Conservation (phyloP, 306 rosid species). For the Vigna mungo region DNA sequence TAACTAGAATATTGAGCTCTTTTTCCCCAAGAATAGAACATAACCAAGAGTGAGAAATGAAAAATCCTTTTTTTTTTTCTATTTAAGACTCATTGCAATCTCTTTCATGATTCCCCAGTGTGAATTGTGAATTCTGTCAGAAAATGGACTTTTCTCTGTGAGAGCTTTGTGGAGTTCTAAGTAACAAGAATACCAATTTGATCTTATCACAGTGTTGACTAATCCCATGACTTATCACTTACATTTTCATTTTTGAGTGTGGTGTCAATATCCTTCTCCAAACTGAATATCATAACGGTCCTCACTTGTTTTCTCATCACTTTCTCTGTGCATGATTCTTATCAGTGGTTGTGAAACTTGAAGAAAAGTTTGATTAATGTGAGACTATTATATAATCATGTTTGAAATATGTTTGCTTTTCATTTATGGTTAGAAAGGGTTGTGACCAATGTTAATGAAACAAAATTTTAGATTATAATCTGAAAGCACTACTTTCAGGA, state of each 20-base stretch:
- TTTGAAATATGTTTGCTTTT: conserved; percentile 8
- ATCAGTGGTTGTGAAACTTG: not conserved
- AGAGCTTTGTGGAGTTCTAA: too few species aligned
- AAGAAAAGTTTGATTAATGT: not conserved
- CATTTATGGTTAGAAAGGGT: not conserved
- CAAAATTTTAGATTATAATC: not conserved
- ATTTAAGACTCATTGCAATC: conserved; percentile 9
- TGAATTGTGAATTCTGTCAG: not conserved
- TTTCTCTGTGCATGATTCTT: not conserved
- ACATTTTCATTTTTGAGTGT: too few species aligned
- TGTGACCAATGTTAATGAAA: not conserved
- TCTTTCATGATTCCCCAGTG: not conserved
- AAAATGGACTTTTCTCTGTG: too few species aligned
- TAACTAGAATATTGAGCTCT: not conserved
- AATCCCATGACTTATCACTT: too few species aligned
- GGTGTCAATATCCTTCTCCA: too few species aligned
- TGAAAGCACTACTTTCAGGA: not conserved
- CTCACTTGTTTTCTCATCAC: not conserved
- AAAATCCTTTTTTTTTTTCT: not conserved
- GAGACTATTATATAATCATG: not conserved
- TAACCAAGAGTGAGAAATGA: not conserved
- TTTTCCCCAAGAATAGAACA: not conserved
- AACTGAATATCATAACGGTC: too few species aligned
- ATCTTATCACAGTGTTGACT: accelerated
- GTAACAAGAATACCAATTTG: too few species aligned